Evolutionary conservation across 805 yeast genomes (phyloP).

Genomic region (Candida qinlingensis): DNA sequence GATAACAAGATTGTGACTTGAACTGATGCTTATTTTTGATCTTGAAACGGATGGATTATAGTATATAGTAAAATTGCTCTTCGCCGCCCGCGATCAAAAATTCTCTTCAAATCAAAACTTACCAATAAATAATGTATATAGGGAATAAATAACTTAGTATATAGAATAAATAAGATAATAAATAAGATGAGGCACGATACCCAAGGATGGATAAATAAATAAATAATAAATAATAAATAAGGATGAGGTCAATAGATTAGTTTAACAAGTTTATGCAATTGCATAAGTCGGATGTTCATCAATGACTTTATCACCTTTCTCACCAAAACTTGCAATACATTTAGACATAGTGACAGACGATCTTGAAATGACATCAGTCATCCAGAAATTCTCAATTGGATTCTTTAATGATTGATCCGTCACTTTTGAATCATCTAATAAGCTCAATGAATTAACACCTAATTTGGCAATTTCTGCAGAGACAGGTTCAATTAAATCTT

Average conservation of each 20-base stretch:
- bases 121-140: neutral
- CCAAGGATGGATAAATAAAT: slow-evolving; percentile 2
- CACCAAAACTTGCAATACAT: slow-evolving; percentile 70
- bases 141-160: neutral
- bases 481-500: slow-evolving; percentile 69
- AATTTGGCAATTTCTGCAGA: slow-evolving; percentile 49
- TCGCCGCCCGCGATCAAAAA: neutral
- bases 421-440: slow-evolving; percentile 32
- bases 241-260: slow-evolving; percentile 8
- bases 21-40: no score
- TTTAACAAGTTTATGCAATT: slow-evolving; percentile 16
- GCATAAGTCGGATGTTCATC: slow-evolving; percentile 35
- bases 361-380: slow-evolving; percentile 83
- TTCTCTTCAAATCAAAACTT: neutral
- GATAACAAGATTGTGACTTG: no score
- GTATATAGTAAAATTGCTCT: no score
- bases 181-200: neutral
- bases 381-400: slow-evolving; percentile 79
- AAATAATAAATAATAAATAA: slow-evolving; percentile 6
- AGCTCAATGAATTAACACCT: slow-evolving; percentile 44
- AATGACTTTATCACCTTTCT: slow-evolving; percentile 52
- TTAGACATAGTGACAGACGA: slow-evolving; percentile 88
- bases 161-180: neutral
- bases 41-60: no score
- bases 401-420: slow-evolving; percentile 49